These are phyloP conservation scores for Malus orientalis DNA, from an alignment of 306 rosid species.

Conservation along the genomic window DNA sequence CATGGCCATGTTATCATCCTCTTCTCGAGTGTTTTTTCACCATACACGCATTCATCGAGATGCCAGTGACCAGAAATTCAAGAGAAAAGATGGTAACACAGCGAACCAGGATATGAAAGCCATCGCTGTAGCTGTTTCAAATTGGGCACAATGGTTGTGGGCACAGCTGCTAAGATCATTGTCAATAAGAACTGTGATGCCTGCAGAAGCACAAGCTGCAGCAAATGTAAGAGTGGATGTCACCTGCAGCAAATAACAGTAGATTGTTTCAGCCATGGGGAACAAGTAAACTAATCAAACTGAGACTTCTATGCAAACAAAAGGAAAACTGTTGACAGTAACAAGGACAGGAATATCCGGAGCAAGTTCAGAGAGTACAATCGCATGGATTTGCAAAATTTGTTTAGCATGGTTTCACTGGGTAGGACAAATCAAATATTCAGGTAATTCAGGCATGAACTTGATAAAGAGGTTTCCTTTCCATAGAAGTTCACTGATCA, in stretches of 20 bases:
- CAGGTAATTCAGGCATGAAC: background rate
- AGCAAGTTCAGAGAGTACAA: background rate
- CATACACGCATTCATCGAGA: constrained; percentile 26
- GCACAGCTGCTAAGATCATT: constrained; percentile 64
- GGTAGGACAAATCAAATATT: background rate
- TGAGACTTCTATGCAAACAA: background rate
- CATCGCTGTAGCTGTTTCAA: constrained; percentile 85
- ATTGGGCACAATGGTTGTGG: constrained; percentile 60
- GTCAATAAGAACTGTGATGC: constrained; percentile 86
- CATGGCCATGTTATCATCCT: constrained; percentile 3
- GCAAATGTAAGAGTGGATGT: constrained; percentile 81
- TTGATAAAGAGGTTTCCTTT: background rate
- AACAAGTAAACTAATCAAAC: background rate
- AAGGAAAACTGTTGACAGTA: background rate
- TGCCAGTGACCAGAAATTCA: constrained; percentile 80
- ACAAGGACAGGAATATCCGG: background rate
- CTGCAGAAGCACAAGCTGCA: constrained; percentile 95
- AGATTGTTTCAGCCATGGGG: background rate
- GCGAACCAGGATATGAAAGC: constrained; percentile 82
- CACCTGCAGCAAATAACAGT: constrained; percentile 39
- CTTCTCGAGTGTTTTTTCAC: background rate
- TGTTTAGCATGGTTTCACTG: background rate
- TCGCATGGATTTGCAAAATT: background rate
- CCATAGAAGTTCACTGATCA: background rate
- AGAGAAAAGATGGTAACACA: constrained; percentile 68